Evolutionary conservation across 2,329 filamentous ascomycete species (phyloP).

Genomic region (Talaromyces sp.): DNA sequence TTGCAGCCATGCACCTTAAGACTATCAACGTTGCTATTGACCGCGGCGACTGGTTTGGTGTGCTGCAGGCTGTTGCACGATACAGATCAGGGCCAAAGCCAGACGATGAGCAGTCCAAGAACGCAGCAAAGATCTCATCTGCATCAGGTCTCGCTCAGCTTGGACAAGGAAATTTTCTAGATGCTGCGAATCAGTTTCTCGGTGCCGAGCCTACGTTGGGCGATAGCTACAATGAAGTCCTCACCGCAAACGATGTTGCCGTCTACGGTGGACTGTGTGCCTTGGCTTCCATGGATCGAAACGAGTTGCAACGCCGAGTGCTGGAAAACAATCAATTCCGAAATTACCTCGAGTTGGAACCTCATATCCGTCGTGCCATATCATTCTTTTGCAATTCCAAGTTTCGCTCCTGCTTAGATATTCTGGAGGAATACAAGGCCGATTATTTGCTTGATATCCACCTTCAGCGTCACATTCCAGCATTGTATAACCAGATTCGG

Average conservation of each 20-base stretch:
- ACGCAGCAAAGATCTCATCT: slow-evolving; percentile 62
- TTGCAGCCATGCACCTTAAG: slow-evolving; percentile 76
- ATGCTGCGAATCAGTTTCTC: slow-evolving; percentile 72
- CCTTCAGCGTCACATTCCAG: slow-evolving; percentile 68
- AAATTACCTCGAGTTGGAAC: slow-evolving; percentile 84
- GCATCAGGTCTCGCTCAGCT: slow-evolving; percentile 62
- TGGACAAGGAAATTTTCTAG: slow-evolving; percentile 54
- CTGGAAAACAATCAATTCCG: slow-evolving; percentile 80
- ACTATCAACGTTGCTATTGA: slow-evolving; percentile 73
- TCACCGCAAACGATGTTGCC: slow-evolving; percentile 83
- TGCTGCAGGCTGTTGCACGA: slow-evolving; percentile 59
- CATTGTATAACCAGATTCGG: slow-evolving; percentile 71
- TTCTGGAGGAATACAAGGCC: slow-evolving; percentile 73
- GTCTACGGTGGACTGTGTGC: slow-evolving; percentile 88
- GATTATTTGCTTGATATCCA: slow-evolving; percentile 93
- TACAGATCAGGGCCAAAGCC: slow-evolving; percentile 53
- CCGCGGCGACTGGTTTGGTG: slow-evolving; percentile 71
- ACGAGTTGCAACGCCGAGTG: slow-evolving; percentile 69
- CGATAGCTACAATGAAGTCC: slow-evolving; percentile 64
- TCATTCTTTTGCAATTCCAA: slow-evolving; percentile 85
- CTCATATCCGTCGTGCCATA: slow-evolving; percentile 89
- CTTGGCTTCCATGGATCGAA: slow-evolving; percentile 81
- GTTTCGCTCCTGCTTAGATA: slow-evolving; percentile 78
- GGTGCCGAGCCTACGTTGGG: slow-evolving; percentile 57
- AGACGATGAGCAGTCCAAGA: slow-evolving; percentile 56